Conservation (phyloP, 768 basidiomycete genomes). For the Lactarius vividus region DNA sequence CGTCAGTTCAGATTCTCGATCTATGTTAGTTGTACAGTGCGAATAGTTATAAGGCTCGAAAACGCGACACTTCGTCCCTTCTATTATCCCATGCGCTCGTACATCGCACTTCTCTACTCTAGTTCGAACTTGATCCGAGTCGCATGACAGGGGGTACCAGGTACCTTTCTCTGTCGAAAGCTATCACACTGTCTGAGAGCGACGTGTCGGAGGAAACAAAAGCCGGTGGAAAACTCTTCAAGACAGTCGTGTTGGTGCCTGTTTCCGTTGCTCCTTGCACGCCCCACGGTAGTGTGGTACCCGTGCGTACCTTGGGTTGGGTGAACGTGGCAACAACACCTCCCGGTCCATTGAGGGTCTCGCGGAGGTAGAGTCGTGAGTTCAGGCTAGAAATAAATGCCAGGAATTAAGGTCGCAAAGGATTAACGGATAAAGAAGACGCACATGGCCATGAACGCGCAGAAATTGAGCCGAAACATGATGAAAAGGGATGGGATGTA, state of each 20-base stretch:
- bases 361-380: not conserved
- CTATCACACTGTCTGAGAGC: not conserved
- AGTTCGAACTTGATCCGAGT: too few species aligned
- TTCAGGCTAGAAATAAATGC: not conserved
- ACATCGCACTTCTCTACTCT: too few species aligned
- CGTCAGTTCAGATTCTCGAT: too few species aligned
- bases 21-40: too few species aligned
- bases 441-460: not conserved
- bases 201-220: not conserved
- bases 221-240: not conserved
- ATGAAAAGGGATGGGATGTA: not conserved
- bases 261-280: not conserved
- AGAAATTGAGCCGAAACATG: too few species aligned
- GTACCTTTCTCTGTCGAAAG: not conserved
- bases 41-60: too few species aligned
- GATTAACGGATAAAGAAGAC: not conserved
- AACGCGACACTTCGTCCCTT: too few species aligned
- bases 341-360: not conserved
- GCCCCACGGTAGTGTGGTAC: not conserved
- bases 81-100: too few species aligned
- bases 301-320: not conserved
- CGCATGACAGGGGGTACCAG: not conserved
- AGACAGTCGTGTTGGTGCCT: not conserved
- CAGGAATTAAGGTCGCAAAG: not conserved
- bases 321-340: not conserved